Evolutionary conservation across 768 basidiomycete species (phyloP), one percentile per base, ranked within the genome.

Genomic region (Gelatoporia subvermispora): DNA sequence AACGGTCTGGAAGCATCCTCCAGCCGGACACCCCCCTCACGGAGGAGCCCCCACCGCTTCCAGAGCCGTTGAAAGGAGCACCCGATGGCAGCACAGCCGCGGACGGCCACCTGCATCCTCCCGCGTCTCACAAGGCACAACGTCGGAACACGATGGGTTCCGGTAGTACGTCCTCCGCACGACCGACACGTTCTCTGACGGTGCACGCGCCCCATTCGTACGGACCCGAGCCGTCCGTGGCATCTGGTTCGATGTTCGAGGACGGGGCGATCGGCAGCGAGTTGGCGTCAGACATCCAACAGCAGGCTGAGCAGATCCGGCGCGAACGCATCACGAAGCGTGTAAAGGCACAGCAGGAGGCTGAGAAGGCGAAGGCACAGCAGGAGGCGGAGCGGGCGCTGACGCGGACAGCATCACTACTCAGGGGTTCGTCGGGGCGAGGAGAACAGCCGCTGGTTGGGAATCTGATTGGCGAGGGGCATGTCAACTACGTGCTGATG

Each of bases 401-500:
- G 43, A 82, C 76, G 11, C 64, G 59, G 18, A 57, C 58, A 34
- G 52, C 47, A 28, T 63, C 59, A 18, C 51, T 62, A 16, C 60
- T 62, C 21, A 60, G 52, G 25, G 60, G 17, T 55, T 50, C 24
- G 59, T 54, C 44, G 67, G 62, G 35, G 25, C 38, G 74, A 77
- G 17, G 81, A 82, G 42, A 70, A 18, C 61, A 65, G 45, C 84
- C 85, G 3, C 69, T 94, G 11, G 90, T 97, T 0, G 96, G 96
- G 1, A 98, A 98, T 65, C 70, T 98, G 56, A 96, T 99, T 55
- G 91, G 93, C n/a, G 94, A 97, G 65, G 95, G 84, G 60, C 96
- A 99, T 68, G 94, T 88, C 66, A 99, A 99, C 72, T 99, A 97
- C 58, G 90, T 98, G 50, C 72, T 99, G 61, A 98, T 98, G 96